Base-by-base conservation (phyloP, 139 green algal genomes). In the Micromonas commoda region DNA sequence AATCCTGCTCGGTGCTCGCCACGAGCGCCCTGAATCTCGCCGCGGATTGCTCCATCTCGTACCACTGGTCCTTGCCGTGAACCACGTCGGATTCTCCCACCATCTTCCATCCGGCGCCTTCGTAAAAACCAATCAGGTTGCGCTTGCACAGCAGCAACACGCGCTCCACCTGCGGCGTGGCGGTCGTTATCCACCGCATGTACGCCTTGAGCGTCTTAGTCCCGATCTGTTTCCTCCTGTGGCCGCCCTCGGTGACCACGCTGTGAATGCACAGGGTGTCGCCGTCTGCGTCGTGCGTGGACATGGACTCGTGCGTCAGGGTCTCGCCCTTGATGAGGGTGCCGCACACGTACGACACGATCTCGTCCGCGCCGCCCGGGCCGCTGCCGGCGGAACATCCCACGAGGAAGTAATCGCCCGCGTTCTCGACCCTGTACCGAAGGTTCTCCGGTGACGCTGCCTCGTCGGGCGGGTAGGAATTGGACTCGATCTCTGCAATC, bases 291-390 rank as follows among this genome's bases (percentile, higher is more conserved):
- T 89, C 81, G 73, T 93, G 88, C 1, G 24, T 80, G 4, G 54
- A 78, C 89, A 93, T 93, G 26, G 81, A 86, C 20, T 90, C 85
- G 35, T 90, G 81, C 1, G 86, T 91, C 9, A 93, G 76, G 24
- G 57, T 64, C 16, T 71, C 57, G 26, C 4, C 35, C 28, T 52
- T 69, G 34, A 69, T 86, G 33, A 85, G 71, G 0, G 88, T 93
- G 28, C 85, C 88, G 81, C 87, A 91, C 1, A 85, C 79, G 38
- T 83, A 90, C 0, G 82, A 76, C 0, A 78, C 74, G 29, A 83
- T 45, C 0, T 74, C 79, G 45, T 51, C 33, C 3, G 51, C 60
- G 33, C 66, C 37, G 26, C 21, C 13, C 23, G 32, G 3, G 13
- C 23, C 32, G 9, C 61, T 33, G 3, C 38, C 53, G 1, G 80